Evolutionary conservation across 108 stramenopile genomes (phyloP), one percentile per base, ranked within the genome.

Genomic region (Pseudonitzschia pungens): DNA sequence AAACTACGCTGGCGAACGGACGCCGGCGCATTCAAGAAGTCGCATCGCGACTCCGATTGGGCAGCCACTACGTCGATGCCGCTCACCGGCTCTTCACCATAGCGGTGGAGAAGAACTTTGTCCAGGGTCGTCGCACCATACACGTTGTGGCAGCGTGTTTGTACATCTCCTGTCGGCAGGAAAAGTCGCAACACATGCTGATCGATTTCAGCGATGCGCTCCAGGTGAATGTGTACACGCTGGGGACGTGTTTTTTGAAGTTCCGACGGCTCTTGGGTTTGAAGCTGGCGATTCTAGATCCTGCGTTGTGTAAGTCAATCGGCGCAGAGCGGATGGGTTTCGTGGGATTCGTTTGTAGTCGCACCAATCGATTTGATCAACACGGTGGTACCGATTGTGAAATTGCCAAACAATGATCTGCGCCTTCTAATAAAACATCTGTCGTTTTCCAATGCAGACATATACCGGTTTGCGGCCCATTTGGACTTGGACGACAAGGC

Each of bases 171-270:
- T 99, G 98, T 86, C 87, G 99, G 58, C 96, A 98, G 78, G 89
- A 97, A 71, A 95, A 97, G 75, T 88, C 87, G 57, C 97, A 98
- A 69, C 96, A 98, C 78, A 95, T 99, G 98, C 81, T 99, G 62
- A 97, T 99, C 79, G 99, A 99, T 81, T 99, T 99, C 75, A 84
- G 85, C 32, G 99, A 99, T 77, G 97, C 92, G 40, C 84, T 99
- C 40, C 97, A 97, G 83, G 92, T 97, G 40, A 98, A 99, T 81
- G 98, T 99, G 4, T 99, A 98, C 76, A 90, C 90, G 7, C 73
- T 99, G 64, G 99, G 98, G 12, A 93, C 96, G n/a, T 89, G 91
- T 74, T 99, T 99, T 84, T 77, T 98, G 52, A 96, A 97, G 68
- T 97, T 99, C 73, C 84, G 95, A 20, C 79, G 94, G 44, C 70